Conservation (phyloP, 108 stramenopile species). For the Cyclotella sp. region DNA sequence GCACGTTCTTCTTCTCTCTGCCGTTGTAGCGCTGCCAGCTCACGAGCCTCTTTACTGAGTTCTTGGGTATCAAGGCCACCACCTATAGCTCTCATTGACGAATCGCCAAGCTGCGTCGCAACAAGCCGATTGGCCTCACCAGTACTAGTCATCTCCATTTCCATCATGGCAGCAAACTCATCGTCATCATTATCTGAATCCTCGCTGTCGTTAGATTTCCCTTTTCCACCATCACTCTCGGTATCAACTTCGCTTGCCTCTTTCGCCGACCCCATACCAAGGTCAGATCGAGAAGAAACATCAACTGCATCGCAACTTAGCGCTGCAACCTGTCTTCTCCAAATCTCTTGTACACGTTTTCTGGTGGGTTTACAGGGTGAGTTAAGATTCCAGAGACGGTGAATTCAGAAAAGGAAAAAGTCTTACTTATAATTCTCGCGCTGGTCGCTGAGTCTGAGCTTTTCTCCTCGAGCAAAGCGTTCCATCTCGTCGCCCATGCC, state of each 20-base stretch:
- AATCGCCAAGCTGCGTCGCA: slow-evolving; percentile 59
- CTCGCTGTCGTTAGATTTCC: slow-evolving; percentile 39
- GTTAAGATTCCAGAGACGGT: not conserved
- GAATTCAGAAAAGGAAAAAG: not conserved
- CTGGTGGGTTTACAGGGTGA: slow-evolving; percentile 18
- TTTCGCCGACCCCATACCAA: slow-evolving; percentile 28
- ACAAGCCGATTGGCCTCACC: slow-evolving; percentile 74
- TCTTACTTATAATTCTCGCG: slow-evolving; percentile 70
- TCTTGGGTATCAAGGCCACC: slow-evolving; percentile 47
- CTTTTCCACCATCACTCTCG: slow-evolving; percentile 46
- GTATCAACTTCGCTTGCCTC: slow-evolving; percentile 44
- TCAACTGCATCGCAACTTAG: slow-evolving; percentile 44
- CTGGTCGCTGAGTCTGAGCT: slow-evolving; percentile 85
- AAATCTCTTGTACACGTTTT: slow-evolving; percentile 88
- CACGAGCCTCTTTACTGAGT: slow-evolving; percentile 77
- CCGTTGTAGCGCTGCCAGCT: slow-evolving; percentile 75
- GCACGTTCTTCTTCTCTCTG: slow-evolving; percentile 78
- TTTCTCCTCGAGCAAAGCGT: slow-evolving; percentile 90
- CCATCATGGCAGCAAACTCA: slow-evolving; percentile 68
- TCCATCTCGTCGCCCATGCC: slow-evolving; percentile 87
- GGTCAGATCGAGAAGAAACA: slow-evolving; percentile 29
- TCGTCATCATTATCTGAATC: slow-evolving; percentile 60
- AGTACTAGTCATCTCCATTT: slow-evolving; percentile 79
- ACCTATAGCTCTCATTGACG: slow-evolving; percentile 35
- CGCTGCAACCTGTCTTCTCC: slow-evolving; percentile 82